Conservation (phyloP, 2,329 filamentous ascomycete genomes). For the Aspergillus novoparasiticus region DNA sequence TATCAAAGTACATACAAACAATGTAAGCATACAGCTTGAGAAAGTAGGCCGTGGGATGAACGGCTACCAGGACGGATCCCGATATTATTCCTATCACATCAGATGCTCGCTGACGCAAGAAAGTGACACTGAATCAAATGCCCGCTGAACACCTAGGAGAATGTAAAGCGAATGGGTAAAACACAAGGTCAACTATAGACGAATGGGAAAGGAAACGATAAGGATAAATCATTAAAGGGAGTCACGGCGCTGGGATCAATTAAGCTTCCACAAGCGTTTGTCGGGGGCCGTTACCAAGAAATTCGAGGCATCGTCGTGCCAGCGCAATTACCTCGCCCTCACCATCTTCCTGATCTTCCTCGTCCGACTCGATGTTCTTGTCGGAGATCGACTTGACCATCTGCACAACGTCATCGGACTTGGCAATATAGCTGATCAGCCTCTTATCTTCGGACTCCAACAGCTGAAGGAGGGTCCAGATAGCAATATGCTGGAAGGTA, state of each 20-base stretch:
- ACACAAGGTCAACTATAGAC: conserved; percentile 14
- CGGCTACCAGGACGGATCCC: conserved; percentile 11
- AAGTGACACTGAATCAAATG: conserved; percentile 33
- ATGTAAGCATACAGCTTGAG: conserved; percentile 16
- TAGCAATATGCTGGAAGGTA: conserved; percentile 98
- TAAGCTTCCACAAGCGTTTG: conserved; percentile 77
- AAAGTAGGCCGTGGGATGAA: conserved; percentile 11
- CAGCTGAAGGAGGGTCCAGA: conserved; percentile 94
- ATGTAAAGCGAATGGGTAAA: conserved; percentile 22
- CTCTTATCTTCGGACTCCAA: conserved; percentile 92
- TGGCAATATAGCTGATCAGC: conserved; percentile 83
- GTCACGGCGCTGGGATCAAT: conserved; percentile 10
- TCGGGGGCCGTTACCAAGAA: conserved; percentile 78
- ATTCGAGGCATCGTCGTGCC: conserved; percentile 84
- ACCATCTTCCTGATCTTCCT: conserved; percentile 84
- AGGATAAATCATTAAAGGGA: conserved; percentile 5
- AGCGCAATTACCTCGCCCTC: conserved; percentile 91
- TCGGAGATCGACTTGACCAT: conserved; percentile 92
- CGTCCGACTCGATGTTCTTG: conserved; percentile 82
- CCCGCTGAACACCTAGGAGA: conserved; percentile 33
- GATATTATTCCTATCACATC: conserved; percentile 29
- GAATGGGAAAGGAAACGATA: conserved; percentile 10
- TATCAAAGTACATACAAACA: conserved; percentile 19
- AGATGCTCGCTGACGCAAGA: conserved; percentile 36
- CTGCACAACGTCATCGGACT: conserved; percentile 86